Conservation (phyloP, 139 green algal genomes). For the Chlorella vulgaris region DNA sequence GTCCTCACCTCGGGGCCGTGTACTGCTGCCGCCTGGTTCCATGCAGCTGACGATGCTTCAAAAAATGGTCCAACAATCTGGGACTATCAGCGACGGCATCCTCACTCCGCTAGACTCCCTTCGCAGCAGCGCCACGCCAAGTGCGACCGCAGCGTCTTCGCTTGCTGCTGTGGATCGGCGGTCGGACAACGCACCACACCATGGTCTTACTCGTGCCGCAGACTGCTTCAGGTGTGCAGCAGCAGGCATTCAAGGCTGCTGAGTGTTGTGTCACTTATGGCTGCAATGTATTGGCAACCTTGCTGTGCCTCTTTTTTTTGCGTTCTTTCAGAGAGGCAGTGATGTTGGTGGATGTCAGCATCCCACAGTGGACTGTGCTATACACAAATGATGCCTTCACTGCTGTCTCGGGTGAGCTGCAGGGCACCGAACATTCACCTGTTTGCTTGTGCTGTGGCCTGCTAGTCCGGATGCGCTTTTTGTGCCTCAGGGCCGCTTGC, state of each 20-base stretch:
- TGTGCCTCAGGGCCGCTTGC: background rate
- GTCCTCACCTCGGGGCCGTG: no score
- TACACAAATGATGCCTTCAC: slow-evolving; percentile 41
- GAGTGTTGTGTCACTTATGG: no score
- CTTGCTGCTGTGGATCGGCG: no score
- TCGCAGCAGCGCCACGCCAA: slow-evolving; percentile 3
- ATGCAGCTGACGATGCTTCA: slow-evolving; percentile 21
- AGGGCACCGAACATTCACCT: no score
- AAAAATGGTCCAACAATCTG: slow-evolving; percentile 48
- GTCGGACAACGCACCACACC: no score
- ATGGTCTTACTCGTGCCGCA: slow-evolving; percentile 15
- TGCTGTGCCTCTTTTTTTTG: no score
- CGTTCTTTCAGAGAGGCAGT: slow-evolving; percentile 85
- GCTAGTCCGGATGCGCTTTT: no score
- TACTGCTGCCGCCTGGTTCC: no score
- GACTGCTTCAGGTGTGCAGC: slow-evolving; percentile 28
- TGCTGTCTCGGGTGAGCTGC: background rate
- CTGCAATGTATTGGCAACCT: no score
- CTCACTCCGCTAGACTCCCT: background rate
- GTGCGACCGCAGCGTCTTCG: background rate
- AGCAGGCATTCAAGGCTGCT: no score
- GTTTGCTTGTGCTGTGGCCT: no score
- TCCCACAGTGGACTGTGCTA: slow-evolving; percentile 30
- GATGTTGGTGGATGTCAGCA: slow-evolving; percentile 66
- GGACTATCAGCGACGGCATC: background rate